Conservation (phyloP, 371 early-diverging fungal species). For the Apophysomyces sp. region DNA sequence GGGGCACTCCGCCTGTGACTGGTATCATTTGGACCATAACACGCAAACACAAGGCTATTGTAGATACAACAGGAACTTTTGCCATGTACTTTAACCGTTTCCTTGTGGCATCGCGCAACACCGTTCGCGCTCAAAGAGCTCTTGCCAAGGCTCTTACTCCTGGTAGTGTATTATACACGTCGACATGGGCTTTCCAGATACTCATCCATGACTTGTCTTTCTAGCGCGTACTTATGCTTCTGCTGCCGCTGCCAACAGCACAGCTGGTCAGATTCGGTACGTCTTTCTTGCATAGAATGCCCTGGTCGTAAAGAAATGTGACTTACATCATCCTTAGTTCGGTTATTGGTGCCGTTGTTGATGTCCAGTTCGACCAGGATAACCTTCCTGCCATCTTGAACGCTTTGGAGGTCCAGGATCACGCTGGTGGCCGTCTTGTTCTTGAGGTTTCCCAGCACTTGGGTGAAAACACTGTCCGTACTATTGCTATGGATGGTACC, state of each 20-base stretch:
- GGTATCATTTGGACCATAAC: no score
- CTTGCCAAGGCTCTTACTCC: slow-evolving; percentile 19
- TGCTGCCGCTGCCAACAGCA: no score
- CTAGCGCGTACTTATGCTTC: slow-evolving; percentile 3
- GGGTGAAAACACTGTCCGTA: slow-evolving; percentile 90
- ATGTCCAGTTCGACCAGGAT: slow-evolving; percentile 91
- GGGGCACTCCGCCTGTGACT: no score
- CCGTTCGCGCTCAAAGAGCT: slow-evolving; percentile 27
- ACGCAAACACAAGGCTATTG: no score
- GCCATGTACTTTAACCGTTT: slow-evolving; percentile 19
- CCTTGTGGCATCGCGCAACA: slow-evolving; percentile 21
- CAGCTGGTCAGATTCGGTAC: slow-evolving; percentile 10
- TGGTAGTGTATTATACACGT: no score
- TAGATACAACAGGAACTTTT: no score
- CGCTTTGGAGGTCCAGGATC: slow-evolving; percentile 89
- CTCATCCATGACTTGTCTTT: no score
- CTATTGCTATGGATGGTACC: slow-evolving; percentile 94
- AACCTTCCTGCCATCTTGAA: slow-evolving; percentile 91
- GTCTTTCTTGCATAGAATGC: no score
- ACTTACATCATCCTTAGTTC: slow-evolving; percentile 12
- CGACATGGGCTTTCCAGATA: no score
- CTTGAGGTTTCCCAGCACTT: slow-evolving; percentile 94
- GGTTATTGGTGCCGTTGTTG: slow-evolving; percentile 96
- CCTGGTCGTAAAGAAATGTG: no score
- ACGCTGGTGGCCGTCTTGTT: slow-evolving; percentile 77